Evolutionary conservation across 1,139 yeast species (phyloP).

Genomic region (Blastobotrys illinoisensis): DNA sequence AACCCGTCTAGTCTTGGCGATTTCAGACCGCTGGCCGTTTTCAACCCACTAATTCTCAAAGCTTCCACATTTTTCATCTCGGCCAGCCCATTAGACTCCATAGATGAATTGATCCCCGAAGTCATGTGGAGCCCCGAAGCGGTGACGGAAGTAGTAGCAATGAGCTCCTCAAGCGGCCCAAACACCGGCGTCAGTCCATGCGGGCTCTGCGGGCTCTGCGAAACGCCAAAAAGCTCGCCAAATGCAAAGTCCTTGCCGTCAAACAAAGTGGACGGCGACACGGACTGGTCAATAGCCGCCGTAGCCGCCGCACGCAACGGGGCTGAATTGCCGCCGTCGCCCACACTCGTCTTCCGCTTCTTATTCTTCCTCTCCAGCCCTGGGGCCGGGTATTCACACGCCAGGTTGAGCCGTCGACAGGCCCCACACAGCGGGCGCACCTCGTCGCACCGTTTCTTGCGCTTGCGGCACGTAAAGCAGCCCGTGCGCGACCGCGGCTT

Average conservation of each 20-base stretch:
- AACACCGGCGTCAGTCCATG: not conserved
- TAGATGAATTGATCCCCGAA: not conserved
- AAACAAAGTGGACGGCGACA: not conserved
- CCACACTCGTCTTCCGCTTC: constrained; percentile 15
- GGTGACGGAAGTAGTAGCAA: not conserved
- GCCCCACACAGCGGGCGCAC: constrained; percentile 54
- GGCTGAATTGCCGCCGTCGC: not conserved
- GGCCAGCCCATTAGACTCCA: too few relatives aligned
- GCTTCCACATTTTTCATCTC: too few relatives aligned
- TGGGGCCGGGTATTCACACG: constrained; percentile 51
- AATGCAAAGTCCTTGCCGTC: not conserved
- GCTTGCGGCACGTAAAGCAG: constrained; percentile 62
- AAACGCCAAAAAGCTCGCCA: not conserved
- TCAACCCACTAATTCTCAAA: too few relatives aligned
- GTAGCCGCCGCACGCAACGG: not conserved
- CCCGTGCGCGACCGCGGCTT: constrained; percentile 42
- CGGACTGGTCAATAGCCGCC: not conserved
- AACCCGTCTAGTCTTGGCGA: too few relatives aligned
- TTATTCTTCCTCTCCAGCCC: constrained; percentile 44
- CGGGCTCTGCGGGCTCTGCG: not conserved
- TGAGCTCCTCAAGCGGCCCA: not conserved
- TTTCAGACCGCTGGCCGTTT: too few relatives aligned
- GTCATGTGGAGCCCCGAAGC: not conserved
- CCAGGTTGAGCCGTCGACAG: constrained; percentile 48
- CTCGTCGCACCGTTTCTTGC: constrained; percentile 73